These are phyloP conservation scores for Boeremia exigua DNA, from an alignment of 2,329 filamentous ascomycete species.

Conservation along the genomic window DNA sequence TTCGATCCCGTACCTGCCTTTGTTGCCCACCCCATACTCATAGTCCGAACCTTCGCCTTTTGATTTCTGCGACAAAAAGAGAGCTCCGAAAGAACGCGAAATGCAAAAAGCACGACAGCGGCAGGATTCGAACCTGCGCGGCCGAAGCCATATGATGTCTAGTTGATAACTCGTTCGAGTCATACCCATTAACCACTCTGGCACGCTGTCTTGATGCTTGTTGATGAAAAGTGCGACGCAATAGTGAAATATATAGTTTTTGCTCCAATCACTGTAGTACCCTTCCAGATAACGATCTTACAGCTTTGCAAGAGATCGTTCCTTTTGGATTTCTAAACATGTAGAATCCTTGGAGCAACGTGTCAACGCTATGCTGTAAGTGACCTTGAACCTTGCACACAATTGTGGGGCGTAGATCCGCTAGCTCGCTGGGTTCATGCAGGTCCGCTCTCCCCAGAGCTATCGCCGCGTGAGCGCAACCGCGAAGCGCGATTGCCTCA, in stretches of 20 bases:
- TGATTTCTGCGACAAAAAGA: too few species aligned
- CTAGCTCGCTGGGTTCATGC: slow-evolving; percentile 38
- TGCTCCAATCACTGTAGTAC: too few species aligned
- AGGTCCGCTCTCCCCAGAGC: slow-evolving; percentile 34
- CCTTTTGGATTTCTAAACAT: too few species aligned
- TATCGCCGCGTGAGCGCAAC: slow-evolving; percentile 21
- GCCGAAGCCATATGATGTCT: slow-evolving; percentile 38
- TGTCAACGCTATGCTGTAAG: neutral
- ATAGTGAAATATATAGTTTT: too few species aligned
- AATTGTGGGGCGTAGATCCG: slow-evolving; percentile 15
- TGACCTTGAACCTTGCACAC: slow-evolving; percentile 3
- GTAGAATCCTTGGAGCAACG: neutral
- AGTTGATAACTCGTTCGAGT: slow-evolving; percentile 29
- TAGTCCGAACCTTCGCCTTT: too few species aligned
- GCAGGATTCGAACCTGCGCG: slow-evolving; percentile 32
- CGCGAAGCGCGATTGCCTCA: slow-evolving; percentile 11
- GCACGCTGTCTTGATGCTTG: slow-evolving; percentile 9
- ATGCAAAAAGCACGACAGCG: slow-evolving; percentile 17
- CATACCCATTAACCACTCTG: slow-evolving; percentile 33
- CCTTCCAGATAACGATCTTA: too few species aligned
- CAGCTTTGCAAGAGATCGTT: too few species aligned
- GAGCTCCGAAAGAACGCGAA: neutral
- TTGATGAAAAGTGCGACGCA: neutral
- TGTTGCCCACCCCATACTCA: too few species aligned
- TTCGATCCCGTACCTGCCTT: too few species aligned